A percentile compares a stretch with the other conserved stretches of the same genome.
Evolutionary conservation across 306 rosid genomes (phyloP).

Genomic region (Prunus fruticosa): DNA sequence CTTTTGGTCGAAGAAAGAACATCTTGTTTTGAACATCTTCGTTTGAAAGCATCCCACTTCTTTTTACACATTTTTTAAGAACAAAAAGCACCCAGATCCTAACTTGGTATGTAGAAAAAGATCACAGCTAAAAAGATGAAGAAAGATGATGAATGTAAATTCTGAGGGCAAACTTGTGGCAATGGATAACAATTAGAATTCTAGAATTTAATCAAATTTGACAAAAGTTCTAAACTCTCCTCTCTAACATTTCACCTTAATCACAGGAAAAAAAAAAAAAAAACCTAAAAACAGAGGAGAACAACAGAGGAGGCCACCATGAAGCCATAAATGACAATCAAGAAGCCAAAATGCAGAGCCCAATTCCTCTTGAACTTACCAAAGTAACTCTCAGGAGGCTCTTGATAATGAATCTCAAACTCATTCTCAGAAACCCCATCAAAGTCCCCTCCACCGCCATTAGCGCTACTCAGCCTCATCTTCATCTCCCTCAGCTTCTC

Average conservation of each 20-base stretch:
- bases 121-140: too few species aligned
- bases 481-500: constrained; percentile 69
- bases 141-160: too few species aligned
- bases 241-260: background rate
- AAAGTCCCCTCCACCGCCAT: constrained; percentile 16
- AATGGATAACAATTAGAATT: background rate
- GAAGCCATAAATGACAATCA: constrained; percentile 62
- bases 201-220: background rate
- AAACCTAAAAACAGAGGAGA: constrained; percentile 64
- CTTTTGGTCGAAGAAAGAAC: too few species aligned
- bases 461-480: constrained; percentile 25
- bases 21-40: too few species aligned
- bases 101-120: too few species aligned
- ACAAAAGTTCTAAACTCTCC: too few species aligned
- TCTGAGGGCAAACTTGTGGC: too few species aligned
- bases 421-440: constrained; percentile 52
- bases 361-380: constrained; percentile 93
- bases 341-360: constrained; percentile 90
- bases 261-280: background rate
- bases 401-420: constrained; percentile 86
- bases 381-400: constrained; percentile 81
- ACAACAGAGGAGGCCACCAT: constrained; percentile 86
- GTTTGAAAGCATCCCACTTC: too few species aligned
- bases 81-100: too few species aligned
- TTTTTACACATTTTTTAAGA: too few species aligned